These are phyloP conservation scores for Xanthoceras sorbifolium DNA, from an alignment of 345 rosid genomes.

Conservation along the genomic window DNA sequence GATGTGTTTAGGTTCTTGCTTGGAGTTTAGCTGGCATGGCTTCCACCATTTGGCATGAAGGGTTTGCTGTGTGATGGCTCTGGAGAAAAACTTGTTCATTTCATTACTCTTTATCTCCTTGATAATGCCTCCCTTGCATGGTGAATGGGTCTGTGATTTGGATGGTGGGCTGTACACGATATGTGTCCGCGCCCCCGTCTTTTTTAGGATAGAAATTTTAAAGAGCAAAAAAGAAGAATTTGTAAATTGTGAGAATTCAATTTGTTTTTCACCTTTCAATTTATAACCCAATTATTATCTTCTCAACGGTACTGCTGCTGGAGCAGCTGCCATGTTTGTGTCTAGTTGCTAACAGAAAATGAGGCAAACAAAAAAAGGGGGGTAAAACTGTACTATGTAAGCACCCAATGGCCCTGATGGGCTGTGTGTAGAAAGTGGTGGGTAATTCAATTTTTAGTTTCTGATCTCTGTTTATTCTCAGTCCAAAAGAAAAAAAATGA, in stretches of 20 bases:
- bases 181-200: slow-evolving; percentile 19
- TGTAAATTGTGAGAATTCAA: slow-evolving; percentile 48
- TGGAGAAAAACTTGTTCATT: slow-evolving; percentile 25
- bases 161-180: slow-evolving; percentile 4
- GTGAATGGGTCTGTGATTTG: slow-evolving; percentile 24
- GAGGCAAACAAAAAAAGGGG: slow-evolving; percentile 17
- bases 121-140: not conserved
- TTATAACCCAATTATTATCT: slow-evolving; percentile 25
- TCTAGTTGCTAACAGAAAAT: slow-evolving; percentile 26
- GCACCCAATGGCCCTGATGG: slow-evolving; percentile 15
- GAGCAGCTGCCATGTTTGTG: slow-evolving; percentile 1
- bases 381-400: slow-evolving; percentile 12
- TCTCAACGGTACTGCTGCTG: slow-evolving; percentile 25
- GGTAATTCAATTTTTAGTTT: slow-evolving; percentile 17
- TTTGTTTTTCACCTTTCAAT: slow-evolving; percentile 20
- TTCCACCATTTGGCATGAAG: no score
- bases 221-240: slow-evolving; percentile 38
- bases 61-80: slow-evolving; percentile 5
- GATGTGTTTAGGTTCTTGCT: slow-evolving; percentile 73
- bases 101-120: not conserved
- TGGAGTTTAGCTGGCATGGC: slow-evolving; percentile 39
- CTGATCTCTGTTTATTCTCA: not conserved
- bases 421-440: slow-evolving; percentile 19
- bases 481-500: not conserved
- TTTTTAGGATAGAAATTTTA: slow-evolving; percentile 42